Evolutionary conservation across 306 rosid genomes (phyloP).

Genomic region (Sphenostylis stenocarpa): DNA sequence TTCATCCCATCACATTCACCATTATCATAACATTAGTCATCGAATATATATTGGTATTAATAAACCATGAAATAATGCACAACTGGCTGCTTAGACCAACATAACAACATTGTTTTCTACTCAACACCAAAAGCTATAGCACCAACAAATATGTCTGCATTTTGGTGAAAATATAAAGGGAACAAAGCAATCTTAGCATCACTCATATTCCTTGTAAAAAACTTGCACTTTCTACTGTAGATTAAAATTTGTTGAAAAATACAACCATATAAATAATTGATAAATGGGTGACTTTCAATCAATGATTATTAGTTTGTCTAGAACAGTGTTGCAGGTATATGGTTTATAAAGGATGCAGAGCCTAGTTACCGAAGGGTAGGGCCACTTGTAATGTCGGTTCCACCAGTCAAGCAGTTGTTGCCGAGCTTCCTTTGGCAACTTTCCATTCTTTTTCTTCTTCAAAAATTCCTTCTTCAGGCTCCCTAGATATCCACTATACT

Average conservation of each 20-base stretch:
- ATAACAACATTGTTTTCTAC: background rate
- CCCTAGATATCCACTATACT: conserved; percentile 90
- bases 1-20: background rate
- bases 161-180: background rate
- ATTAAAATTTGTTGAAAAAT: too few species aligned
- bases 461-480: conserved; percentile 91
- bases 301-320: background rate
- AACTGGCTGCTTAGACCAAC: background rate
- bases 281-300: background rate
- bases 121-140: background rate
- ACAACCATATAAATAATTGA: too few species aligned
- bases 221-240: background rate
- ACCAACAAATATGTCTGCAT: background rate
- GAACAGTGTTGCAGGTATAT: background rate
- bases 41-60: background rate
- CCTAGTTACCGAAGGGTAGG: conserved; percentile 84
- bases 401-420: conserved; percentile 97
- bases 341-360: conserved; percentile 50
- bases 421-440: conserved; percentile 92
- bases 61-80: background rate
- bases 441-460: conserved; percentile 97
- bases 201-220: too few species aligned
- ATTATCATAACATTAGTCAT: background rate
- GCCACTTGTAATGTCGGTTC: conserved; percentile 97
- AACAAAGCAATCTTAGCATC: background rate